phyloP scores from a whole-genome alignment of 148 eudicot genomes.

The Fagopyrum esculentum region DNA sequence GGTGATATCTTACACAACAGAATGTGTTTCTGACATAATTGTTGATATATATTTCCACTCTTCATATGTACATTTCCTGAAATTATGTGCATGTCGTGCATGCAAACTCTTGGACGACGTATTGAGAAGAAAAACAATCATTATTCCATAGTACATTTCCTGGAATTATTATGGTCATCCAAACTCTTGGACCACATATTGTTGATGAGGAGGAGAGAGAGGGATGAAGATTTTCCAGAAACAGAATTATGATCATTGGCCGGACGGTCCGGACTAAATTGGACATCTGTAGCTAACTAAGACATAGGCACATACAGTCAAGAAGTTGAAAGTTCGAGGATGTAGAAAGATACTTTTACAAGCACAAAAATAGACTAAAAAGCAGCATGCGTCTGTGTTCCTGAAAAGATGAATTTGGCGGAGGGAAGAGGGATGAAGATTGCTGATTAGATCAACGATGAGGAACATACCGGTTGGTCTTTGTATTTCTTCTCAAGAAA shows the following conservation, averaged over 20 bases:
- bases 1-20: no score
- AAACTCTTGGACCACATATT: no score
- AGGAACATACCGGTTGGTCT: constrained; percentile 64
- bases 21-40: no score
- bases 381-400: not conserved
- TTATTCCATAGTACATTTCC: no score
- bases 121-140: no score
- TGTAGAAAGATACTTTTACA: not conserved
- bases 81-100: no score
- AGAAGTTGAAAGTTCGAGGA: not conserved
- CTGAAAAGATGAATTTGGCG: not conserved
- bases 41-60: no score
- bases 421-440: not conserved
- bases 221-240: not conserved
- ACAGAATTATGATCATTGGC: not conserved
- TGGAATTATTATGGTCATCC: no score
- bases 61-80: no score
- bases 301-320: not conserved
- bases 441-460: not conserved
- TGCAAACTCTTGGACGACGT: no score
- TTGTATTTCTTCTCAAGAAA: constrained; percentile 88
- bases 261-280: no score
- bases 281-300: not conserved
- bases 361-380: not conserved
- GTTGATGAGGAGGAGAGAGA: not conserved